Evolutionary conservation across 2,329 filamentous ascomycete species (phyloP).

Genomic region (Bipolaris oryzae): DNA sequence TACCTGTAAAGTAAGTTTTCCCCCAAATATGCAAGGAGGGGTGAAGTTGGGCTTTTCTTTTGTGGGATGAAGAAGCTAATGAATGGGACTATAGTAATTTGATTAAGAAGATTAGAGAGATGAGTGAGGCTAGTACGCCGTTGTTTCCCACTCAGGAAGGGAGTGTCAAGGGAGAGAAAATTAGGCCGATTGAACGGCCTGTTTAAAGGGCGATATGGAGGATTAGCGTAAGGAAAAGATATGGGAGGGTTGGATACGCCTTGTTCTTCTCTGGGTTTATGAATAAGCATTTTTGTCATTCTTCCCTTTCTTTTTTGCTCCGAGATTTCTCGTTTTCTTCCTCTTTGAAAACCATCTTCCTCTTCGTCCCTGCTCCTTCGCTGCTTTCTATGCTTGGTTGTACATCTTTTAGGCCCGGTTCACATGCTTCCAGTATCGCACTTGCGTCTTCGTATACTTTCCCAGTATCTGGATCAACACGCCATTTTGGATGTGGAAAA

Average conservation of each 20-base stretch:
- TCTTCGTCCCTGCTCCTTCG: neutral
- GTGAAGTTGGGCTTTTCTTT: neutral
- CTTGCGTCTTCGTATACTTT: slow-evolving; percentile 11
- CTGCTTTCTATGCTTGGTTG: slow-evolving; percentile 15
- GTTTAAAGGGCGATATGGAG: slow-evolving; percentile 3
- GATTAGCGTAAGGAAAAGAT: no score
- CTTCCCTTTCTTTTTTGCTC: neutral
- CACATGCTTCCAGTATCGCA: slow-evolving; percentile 21
- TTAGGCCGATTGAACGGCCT: slow-evolving; percentile 20
- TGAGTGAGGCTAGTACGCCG: slow-evolving; percentile 43
- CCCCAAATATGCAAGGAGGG: no score
- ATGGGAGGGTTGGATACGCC: no score
- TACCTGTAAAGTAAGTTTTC: slow-evolving; percentile 49
- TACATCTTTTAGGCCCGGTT: slow-evolving; percentile 10
- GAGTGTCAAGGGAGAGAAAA: neutral
- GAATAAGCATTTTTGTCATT: no score
- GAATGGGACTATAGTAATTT: slow-evolving; percentile 42
- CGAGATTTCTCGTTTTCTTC: no score
- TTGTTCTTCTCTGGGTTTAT: no score
- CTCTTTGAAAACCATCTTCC: neutral
- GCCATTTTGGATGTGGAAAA: slow-evolving; percentile 24
- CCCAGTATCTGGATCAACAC: slow-evolving; percentile 6
- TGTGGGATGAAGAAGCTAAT: neutral
- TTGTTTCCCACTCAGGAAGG: slow-evolving; percentile 27
- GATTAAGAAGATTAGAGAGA: slow-evolving; percentile 54